Base-by-base conservation (phyloP, 2,329 filamentous ascomycete genomes). In the Elsinoe fawcettii region DNA sequence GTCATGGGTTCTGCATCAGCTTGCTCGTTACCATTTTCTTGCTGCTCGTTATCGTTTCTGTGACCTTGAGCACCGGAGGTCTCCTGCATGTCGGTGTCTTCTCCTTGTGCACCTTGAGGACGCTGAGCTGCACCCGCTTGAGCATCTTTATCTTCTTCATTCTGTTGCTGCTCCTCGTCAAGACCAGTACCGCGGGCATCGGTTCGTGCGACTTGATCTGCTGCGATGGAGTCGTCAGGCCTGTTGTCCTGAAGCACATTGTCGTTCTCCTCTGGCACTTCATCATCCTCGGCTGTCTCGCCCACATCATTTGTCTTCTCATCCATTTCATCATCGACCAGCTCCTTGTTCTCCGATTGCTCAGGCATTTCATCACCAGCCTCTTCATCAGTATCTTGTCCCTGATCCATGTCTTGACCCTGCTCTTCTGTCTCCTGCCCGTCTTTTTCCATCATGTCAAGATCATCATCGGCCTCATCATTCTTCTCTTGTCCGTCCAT, bases 401-500 rank as follows among this genome's bases (percentile, higher is more conserved):
- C 58, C 49, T 62, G 60, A 4, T 63, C 63, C 37, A 61, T 61
- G 14, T 63, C 62, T 16, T 65, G 58, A 18, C 56, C 61, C n/a
- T 63, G 32, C n/a, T 57, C 51, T n/a, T 66, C 62, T 22, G 59
- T 61, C 53, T 62, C 61, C 30, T 66, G 62, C 4, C 63, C 60
- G 30, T 55, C 56, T 16, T 64, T 58, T 11, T 63, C 57, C 47
- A 60, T 58, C 18, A 63, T 61, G 39, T 68, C 63, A 16, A 57
- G 57, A 36, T 61, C 60, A 16, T 67, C 72, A 47, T 75, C 73
- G 9, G 71, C 73, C 1, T 78, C 78, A 16, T 66, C 63, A 7
- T 73, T 66, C 51, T 81, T 76, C 30, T 82, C 80, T 25, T 88
- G 76, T 7, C 82, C 86, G 62, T 92, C 86, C 57, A 93, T 80